Base-by-base conservation (phyloP, 2,329 filamentous ascomycete genomes). In the Fusarium sp. region DNA sequence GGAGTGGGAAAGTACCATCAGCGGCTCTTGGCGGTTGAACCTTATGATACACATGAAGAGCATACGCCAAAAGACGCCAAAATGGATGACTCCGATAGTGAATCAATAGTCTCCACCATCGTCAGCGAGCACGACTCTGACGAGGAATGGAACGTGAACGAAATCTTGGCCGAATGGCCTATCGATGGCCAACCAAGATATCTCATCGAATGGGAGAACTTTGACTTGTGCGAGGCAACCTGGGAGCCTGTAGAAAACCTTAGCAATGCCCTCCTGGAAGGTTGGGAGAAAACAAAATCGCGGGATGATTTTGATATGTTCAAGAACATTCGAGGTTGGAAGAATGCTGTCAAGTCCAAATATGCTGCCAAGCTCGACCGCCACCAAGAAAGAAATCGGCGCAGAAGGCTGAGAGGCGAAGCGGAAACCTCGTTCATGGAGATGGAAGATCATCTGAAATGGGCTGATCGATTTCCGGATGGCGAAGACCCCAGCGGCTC, bases 181-280 rank as follows among this genome's bases (percentile, higher is more conserved):
- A 65, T 81, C 7, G 66, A 77, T 7, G 80, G 78, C 7, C 54
- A 69, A 28, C 62, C 63, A 6, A 73, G 70, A 50, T 85, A 81
- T 65, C 78, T 85, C 8, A 77, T 85, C 17, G 71, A 81, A 61
- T 85, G 84, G 84, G 77, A 80, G 26, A 80, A 79, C 5, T 84
- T 77, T 53, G 70, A 77, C 2, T 75, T 85, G 1, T 67, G 74
- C 36, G 78, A 81, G n/a, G 81, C 82, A 51, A 82, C 81, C 7
- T 90, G 88, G 88, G 88, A 90, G 72, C 87, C 88, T 1, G 72
- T 77, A 15, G 78, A 83, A 10, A 81, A 88, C 62, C 76, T 90
- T 8, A 80, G 80, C 1, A 70, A 79, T 5, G 80, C 80, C 0
- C 78, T 89, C 10, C 75, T 85, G 5, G 66, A 76, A 0, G 77